Evolutionary conservation across 148 eudicot species (phyloP).

Genomic region (Pharnaceum exiguum): DNA sequence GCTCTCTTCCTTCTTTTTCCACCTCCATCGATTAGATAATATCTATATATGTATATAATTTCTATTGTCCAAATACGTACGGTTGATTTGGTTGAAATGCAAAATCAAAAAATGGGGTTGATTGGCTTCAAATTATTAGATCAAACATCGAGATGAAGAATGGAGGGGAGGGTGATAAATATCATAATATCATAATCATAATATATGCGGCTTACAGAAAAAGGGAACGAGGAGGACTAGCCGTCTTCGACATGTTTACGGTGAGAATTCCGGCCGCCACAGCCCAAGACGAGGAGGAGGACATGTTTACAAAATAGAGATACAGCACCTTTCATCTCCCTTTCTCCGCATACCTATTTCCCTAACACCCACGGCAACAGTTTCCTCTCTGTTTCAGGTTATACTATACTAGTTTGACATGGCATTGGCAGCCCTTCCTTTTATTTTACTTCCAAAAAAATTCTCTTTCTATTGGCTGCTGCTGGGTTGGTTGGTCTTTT

Average conservation of each 20-base stretch:
- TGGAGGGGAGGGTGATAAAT: neutral
- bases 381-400: no score
- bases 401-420: no score
- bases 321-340: no score
- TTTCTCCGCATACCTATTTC: no score
- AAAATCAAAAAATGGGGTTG: neutral
- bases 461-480: no score
- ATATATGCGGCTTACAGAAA: neutral
- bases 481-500: no score
- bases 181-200: neutral
- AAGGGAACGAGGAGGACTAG: conserved; percentile 17
- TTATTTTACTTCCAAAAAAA: no score
- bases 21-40: neutral
- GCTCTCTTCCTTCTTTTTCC: neutral
- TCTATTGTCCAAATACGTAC: neutral
- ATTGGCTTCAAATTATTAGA: no score
- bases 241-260: conserved; percentile 92
- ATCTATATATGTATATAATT: conserved; percentile 9
- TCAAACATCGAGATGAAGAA: neutral
- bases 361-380: no score
- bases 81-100: neutral
- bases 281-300: no score
- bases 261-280: conserved; percentile 73
- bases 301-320: no score
- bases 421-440: no score